phyloP scores from a whole-genome alignment of 352 stramenopile species.

The Phytopythium aichiense region DNA sequence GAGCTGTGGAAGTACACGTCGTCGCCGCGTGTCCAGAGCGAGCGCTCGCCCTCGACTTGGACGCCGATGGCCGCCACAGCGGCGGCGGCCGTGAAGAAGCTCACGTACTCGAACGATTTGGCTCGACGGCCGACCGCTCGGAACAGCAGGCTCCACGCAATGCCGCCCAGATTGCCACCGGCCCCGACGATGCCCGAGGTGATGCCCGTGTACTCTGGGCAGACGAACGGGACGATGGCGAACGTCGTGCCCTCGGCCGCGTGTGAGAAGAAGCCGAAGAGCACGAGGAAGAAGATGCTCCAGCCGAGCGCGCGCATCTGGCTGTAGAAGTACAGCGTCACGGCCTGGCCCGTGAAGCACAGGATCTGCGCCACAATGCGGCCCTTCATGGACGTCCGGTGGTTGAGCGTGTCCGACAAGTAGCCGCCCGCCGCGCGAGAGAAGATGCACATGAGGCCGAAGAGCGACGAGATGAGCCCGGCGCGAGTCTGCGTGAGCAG shows the following conservation, averaged over 20 bases:
- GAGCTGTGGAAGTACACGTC: conserved; percentile 3
- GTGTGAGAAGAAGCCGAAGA: conserved; percentile 88
- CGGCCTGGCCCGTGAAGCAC: conserved; percentile 64
- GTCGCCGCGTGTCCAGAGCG: conserved; percentile 13
- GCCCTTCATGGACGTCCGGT: conserved; percentile 68
- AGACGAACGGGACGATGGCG: conserved; percentile 55
- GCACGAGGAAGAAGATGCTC: conserved; percentile 77
- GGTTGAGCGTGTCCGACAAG: conserved; percentile 73
- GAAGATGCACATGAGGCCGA: conserved; percentile 94
- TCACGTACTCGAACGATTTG: conserved; percentile 39
- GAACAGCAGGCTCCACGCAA: conserved; percentile 49
- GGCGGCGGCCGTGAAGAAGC: conserved; percentile 23
- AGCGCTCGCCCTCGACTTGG: conserved; percentile 18
- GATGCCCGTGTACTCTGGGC: conserved; percentile 30
- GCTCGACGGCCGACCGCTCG: conserved; percentile 26
- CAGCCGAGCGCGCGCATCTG: conserved; percentile 31
- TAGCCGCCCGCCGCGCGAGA: conserved; percentile 83
- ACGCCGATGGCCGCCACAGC: conserved; percentile 16
- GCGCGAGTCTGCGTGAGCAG: conserved; percentile 37
- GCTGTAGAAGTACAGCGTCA: conserved; percentile 85
- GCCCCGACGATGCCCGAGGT: conserved; percentile 49
- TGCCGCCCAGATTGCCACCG: conserved; percentile 40
- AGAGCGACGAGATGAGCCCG: conserved; percentile 86
- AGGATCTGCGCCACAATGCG: conserved; percentile 79
- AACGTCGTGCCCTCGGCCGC: conserved; percentile 42